Evolutionary conservation across 192 early-diverging fungal genomes (phyloP).

Genomic region (Mortierella claussenii): DNA sequence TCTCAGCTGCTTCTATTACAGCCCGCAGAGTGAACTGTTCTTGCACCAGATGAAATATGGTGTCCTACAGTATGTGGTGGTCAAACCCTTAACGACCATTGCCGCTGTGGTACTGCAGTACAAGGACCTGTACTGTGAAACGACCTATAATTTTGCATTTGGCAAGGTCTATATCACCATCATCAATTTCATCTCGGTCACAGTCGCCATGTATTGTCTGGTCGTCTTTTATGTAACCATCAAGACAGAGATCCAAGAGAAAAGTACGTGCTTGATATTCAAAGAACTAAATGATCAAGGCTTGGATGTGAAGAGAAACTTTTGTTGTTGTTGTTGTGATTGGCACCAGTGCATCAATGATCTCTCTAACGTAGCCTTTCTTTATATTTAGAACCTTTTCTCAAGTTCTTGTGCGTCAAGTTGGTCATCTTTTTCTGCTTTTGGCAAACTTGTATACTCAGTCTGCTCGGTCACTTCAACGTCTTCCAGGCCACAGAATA

Average conservation of each 20-base stretch:
- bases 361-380: no score
- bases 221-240: slow-evolving; percentile 71
- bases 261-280: slow-evolving; percentile 47
- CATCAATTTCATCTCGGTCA: slow-evolving; percentile 71
- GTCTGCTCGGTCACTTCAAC: no score
- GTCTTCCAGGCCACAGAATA: slow-evolving; percentile 34
- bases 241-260: slow-evolving; percentile 61
- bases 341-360: no score
- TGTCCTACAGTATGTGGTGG: slow-evolving; percentile 77
- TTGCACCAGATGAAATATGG: slow-evolving; percentile 67
- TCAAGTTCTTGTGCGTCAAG: slow-evolving; percentile 56
- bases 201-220: slow-evolving; percentile 76
- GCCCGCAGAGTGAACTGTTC: slow-evolving; percentile 67
- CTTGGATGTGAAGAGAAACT: neutral
- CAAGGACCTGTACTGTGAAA: slow-evolving; percentile 68
- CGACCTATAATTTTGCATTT: slow-evolving; percentile 67
- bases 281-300: neutral
- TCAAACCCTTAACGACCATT: slow-evolving; percentile 69
- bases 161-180: slow-evolving; percentile 72
- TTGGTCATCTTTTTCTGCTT: slow-evolving; percentile 10
- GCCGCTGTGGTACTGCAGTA: slow-evolving; percentile 69
- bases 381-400: slow-evolving; percentile 54
- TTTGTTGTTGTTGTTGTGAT: neutral
- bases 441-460: no score
- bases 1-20: slow-evolving; percentile 66